Base-by-base conservation (phyloP, 768 basidiomycete genomes). In the Mycena capillaripes region DNA sequence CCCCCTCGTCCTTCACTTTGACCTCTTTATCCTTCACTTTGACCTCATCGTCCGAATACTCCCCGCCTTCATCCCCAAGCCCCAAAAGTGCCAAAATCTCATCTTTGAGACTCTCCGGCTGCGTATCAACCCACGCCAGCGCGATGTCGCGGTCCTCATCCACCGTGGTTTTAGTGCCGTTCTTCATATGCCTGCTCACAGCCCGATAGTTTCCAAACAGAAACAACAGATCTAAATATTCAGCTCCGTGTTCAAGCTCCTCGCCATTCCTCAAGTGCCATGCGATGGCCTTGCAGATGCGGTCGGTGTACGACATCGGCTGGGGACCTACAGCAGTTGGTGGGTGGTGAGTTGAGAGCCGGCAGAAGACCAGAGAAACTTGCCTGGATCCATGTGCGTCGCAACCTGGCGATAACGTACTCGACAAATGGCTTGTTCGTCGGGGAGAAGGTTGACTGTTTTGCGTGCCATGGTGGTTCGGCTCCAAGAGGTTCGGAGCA, bases 121-220 rank as follows among this genome's bases (percentile, higher is more conserved):
- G 52, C 14, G 25, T 40, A n/a, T 67, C 60, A 0, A 68, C 66
- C 71, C 71, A 67, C 21, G 23, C 52, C 4, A 48, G n/a, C 11
- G 71, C 71, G 16, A 72, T 63, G 10, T 61, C 66, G 10, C 65
- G 42, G n/a, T 72, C 71, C 0, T 25, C 66, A 1, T 32, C 44
- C 4, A n/a, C 59, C 21, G 59, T 67, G 30, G 50, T 23, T 27
- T 63, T 27, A 29, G 52, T 36, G 19, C 66, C 60, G 44, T 67
- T 72, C 5, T 72, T 63, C n/a, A 72, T n/a, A 44, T 72, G 71
- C 14, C 71, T 48, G 66, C 59, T 57, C 42, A 72, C 71, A 52
- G 71, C 66, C 8, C 66, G 66, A 14, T 46, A 36, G 46, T 72
- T 72, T 6, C 71, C 71, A n/a, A 72, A 72, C 34, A 66, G 71